Base-by-base conservation (phyloP, 1,139 yeast species). In the Yamadazyma dendronema region DNA sequence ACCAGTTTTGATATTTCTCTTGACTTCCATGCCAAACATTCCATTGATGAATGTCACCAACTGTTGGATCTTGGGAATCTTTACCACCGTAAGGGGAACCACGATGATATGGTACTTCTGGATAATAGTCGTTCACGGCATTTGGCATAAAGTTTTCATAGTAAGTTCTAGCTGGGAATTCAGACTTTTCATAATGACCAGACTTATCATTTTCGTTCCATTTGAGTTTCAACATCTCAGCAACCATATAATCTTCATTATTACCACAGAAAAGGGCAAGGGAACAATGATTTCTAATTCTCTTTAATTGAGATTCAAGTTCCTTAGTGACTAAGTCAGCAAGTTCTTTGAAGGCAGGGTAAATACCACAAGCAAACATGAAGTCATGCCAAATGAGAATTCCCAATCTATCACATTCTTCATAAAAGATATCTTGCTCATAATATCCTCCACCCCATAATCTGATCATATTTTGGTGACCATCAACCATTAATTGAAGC, bases 361-460 rank as follows among this genome's bases (percentile, higher is more conserved):
- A 73, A 33, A 65, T 67, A 1, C 75, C 78, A 52, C 78, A 73
- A 4, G 75, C 77, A 60, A 73, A 72, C 77, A 72, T 69, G 46
- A 72, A 71, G 48, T 72, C 78, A 37, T 72, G 78, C 75, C 77
- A 72, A 7, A 72, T 66, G 44, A 72, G 34, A 15, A 72, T 44
- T 3, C 78, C 78, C 2, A 57, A 42, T 17, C 61, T 41, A 41
- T 72, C 78, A 51, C 78, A 72, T 42, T 60, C 63, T 25, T 59
- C 52, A 44, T 72, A 72, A 44, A 72, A 67, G 16, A 43, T 39
- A 30, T 69, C 72, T 17, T 49, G 50, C 42, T 73, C 78, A 45
- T 66, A 72, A 38, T 54, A 55, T 2, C 78, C 78, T 19, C 78
- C 78, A 12, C 72, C 78, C 78, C 78, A 72, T 1, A 72, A 62